A percentile compares a stretch with the other conserved stretches of the same genome.
These are phyloP conservation scores for Coniella vitis DNA, from an alignment of 2,329 filamentous ascomycete genomes.

Conservation along the genomic window DNA sequence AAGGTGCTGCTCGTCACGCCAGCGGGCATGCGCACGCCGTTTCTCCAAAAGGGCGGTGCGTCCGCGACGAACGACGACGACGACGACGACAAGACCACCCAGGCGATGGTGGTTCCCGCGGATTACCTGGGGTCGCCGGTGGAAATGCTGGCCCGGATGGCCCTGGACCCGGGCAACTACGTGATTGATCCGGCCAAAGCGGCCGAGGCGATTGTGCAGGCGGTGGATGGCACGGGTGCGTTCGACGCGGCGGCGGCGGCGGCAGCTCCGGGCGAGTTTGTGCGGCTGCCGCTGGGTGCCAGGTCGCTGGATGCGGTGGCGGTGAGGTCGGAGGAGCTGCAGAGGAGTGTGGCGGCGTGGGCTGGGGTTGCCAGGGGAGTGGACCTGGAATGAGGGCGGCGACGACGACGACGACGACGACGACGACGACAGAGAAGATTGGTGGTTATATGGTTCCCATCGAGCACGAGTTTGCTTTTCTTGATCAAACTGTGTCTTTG, in stretches of 20 bases:
- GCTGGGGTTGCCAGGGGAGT: background rate
- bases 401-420: no score
- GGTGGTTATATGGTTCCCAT: no score
- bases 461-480: no score
- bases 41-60: background rate
- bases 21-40: constrained; percentile 7
- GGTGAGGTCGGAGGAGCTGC: constrained; percentile 1
- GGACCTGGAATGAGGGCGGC: background rate
- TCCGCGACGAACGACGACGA: no score
- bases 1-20: constrained; percentile 7
- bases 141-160: background rate
- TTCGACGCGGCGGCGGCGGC: no score
- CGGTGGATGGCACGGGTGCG: constrained; percentile 9
- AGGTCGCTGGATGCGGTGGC: background rate
- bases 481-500: no score
- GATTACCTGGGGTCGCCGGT: constrained; percentile 1
- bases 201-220: constrained; percentile 3
- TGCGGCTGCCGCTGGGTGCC: constrained; percentile 4
- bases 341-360: background rate
- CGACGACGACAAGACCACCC: no score
- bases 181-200: constrained; percentile 5
- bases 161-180: background rate
- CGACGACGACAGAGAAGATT: no score
- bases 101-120: background rate
- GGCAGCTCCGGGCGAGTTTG: no score